A percentile compares a stretch with the other conserved stretches of the same genome.
These are phyloP conservation scores for Leccinum uliginosum DNA, from an alignment of 768 basidiomycete genomes.

Conservation along the genomic window DNA sequence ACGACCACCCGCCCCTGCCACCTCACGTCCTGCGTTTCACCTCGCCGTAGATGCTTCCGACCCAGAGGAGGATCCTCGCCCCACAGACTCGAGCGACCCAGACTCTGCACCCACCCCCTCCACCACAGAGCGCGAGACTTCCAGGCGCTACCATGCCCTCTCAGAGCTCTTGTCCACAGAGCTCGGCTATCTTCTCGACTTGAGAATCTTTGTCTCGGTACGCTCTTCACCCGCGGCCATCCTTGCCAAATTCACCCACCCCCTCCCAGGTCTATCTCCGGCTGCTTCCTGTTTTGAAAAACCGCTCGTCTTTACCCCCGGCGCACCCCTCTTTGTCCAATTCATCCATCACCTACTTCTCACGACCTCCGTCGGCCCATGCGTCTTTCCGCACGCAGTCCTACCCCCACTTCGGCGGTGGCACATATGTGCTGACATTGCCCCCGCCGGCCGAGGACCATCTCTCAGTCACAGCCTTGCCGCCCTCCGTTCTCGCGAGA, in stretches of 20 bases:
- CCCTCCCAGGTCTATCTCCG: constrained; percentile 59
- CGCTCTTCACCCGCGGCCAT: constrained; percentile 20
- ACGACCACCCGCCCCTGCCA: not conserved
- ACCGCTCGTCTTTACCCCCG: constrained; percentile 14
- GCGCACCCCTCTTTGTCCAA: constrained; percentile 27
- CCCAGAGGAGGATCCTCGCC: constrained; percentile 12
- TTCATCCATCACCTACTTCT: constrained; percentile 25
- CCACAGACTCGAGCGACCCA: constrained; percentile 2
- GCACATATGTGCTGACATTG: constrained; percentile 9
- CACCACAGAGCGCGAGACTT: constrained; percentile 30
- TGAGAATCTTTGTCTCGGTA: constrained; percentile 74
- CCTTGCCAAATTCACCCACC: not conserved
- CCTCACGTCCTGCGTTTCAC: constrained; percentile 12
- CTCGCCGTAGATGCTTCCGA: constrained; percentile 17
- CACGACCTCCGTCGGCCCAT: constrained; percentile 38
- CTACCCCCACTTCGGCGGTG: constrained; percentile 33
- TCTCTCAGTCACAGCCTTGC: constrained; percentile 1
- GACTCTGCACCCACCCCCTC: not conserved
- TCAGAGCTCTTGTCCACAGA: constrained; percentile 85
- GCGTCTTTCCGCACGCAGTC: constrained; percentile 44
- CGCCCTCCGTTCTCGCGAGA: constrained; percentile 17
- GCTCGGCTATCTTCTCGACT: constrained; percentile 72
- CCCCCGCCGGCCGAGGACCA: constrained; percentile 16
- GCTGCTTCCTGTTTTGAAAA: constrained; percentile 46
- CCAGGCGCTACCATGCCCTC: constrained; percentile 67